Evolutionary conservation across 371 early-diverging fungal genomes (phyloP).

Genomic region (Mucor circinelloides): DNA sequence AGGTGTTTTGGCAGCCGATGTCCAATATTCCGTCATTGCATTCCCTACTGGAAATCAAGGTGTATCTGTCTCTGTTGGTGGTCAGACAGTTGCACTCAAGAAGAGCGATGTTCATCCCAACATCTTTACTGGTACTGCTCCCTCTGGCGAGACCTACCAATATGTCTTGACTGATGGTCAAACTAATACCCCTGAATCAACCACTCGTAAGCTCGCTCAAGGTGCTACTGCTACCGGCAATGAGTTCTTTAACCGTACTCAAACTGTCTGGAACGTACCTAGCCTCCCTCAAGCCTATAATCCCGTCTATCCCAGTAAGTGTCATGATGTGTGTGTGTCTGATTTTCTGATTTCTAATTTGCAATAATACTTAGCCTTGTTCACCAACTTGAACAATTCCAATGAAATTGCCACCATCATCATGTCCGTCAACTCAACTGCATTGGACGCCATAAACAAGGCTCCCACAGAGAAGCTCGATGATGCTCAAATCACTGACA

Average conservation of each 20-base stretch:
- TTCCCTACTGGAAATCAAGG: conserved; percentile 37
- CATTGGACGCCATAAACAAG: conserved; percentile 36
- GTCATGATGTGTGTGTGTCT: conserved; percentile 29
- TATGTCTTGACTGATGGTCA: conserved; percentile 31
- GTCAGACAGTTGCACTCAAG: conserved; percentile 29
- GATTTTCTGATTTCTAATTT: conserved; percentile 43
- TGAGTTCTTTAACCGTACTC: conserved; percentile 56
- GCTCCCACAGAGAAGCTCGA: conserved; percentile 34
- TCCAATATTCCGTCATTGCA: conserved; percentile 44
- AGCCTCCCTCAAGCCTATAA: conserved; percentile 56
- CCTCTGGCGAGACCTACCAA: conserved; percentile 38
- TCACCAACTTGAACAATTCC: conserved; percentile 34
- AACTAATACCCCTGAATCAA: conserved; percentile 23
- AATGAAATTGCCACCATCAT: conserved; percentile 56
- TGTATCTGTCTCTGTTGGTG: conserved; percentile 39
- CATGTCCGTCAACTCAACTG: conserved; percentile 41
- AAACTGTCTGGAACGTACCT: conserved; percentile 46
- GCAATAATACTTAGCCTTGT: conserved; percentile 43
- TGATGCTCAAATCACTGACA: conserved; percentile 22
- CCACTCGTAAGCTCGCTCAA: conserved; percentile 37
- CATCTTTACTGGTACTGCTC: conserved; percentile 40
- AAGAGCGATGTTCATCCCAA: conserved; percentile 33
- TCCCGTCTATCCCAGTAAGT: conserved; percentile 49
- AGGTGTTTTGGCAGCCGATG: conserved; percentile 30
- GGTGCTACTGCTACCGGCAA: conserved; percentile 49